Conservation (phyloP, 192 early-diverging fungal genomes). For the Gonapodya sp. region DNA sequence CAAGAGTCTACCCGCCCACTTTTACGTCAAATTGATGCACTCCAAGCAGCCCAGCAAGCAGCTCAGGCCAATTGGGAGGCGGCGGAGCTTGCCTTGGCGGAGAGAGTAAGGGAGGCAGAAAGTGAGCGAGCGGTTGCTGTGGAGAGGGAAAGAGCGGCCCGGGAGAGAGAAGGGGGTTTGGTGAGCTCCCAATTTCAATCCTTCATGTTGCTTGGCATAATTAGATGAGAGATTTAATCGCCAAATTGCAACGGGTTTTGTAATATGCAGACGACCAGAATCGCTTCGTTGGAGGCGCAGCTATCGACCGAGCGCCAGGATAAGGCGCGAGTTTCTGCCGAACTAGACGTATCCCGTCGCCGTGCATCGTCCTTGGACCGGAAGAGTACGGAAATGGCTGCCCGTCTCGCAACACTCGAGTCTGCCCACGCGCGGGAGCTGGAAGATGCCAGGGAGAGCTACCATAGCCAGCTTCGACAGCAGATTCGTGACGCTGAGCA, state of each 20-base stretch:
- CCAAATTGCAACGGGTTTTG: not conserved
- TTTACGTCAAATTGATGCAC: conserved; percentile 31
- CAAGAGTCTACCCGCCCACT: conserved; percentile 28
- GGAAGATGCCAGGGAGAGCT: conserved; percentile 16
- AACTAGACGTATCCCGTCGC: conserved; percentile 19
- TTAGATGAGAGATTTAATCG: too few species aligned
- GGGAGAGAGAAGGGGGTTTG: conserved; percentile 21
- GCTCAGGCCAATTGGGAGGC: conserved; percentile 30
- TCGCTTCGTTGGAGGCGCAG: conserved; percentile 10
- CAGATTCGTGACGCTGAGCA: conserved; percentile 29
- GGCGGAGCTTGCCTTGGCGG: conserved; percentile 24
- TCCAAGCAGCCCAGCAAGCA: conserved; percentile 28
- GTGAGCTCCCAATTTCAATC: conserved; percentile 11
- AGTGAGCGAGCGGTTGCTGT: conserved; percentile 6
- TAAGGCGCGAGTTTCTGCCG: conserved; percentile 14
- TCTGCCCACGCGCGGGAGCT: conserved; percentile 29
- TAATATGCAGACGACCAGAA: not conserved
- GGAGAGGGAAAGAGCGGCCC: conserved; percentile 13
- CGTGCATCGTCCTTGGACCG: not conserved
- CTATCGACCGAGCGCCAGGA: conserved; percentile 15
- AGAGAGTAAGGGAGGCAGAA: conserved; percentile 26
- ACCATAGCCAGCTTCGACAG: conserved; percentile 12
- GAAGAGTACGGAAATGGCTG: conserved; percentile 27
- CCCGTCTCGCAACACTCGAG: conserved; percentile 25
- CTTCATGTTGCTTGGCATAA: too few species aligned